phyloP scores from a whole-genome alignment of 1,284 basidiomycete species.

The Singerocomus inundabilis region DNA sequence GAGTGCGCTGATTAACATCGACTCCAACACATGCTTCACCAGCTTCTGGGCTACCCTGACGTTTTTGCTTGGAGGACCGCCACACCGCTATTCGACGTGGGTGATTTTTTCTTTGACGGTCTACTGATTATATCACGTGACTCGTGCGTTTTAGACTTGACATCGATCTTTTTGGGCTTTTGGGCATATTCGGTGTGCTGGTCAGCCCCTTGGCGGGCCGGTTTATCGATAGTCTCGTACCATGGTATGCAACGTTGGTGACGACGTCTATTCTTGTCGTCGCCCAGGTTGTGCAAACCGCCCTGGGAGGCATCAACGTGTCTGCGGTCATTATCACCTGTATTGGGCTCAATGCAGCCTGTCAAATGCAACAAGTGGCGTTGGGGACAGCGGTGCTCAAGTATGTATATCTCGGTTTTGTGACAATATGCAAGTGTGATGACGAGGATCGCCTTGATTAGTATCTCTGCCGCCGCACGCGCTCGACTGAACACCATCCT shows the following conservation, averaged over 20 bases:
- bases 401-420: conserved; percentile 22
- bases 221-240: conserved; percentile 59
- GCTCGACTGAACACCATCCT: conserved; percentile 63
- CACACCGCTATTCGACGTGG: conserved; percentile 66
- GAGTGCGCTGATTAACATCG: conserved; percentile 54
- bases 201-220: conserved; percentile 60
- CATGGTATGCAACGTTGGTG: conserved; percentile 63
- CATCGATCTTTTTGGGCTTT: conserved; percentile 70
- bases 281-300: conserved; percentile 54
- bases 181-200: conserved; percentile 68
- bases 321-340: conserved; percentile 52
- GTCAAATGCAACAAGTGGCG: conserved; percentile 45
- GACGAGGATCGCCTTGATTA: conserved; percentile 22
- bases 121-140: not conserved
- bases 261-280: conserved; percentile 42
- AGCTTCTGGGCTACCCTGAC: conserved; percentile 74
- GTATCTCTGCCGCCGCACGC: conserved; percentile 53
- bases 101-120: conserved; percentile 26
- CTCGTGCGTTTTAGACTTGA: conserved; percentile 43
- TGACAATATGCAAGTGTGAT: not conserved
- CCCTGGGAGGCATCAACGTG: conserved; percentile 57
- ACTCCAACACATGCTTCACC: conserved; percentile 56
- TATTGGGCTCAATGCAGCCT: conserved; percentile 44
- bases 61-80: conserved; percentile 63
- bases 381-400: conserved; percentile 38